Base-by-base conservation (phyloP, 306 rosid genomes). In the Gastrolobium villosum region DNA sequence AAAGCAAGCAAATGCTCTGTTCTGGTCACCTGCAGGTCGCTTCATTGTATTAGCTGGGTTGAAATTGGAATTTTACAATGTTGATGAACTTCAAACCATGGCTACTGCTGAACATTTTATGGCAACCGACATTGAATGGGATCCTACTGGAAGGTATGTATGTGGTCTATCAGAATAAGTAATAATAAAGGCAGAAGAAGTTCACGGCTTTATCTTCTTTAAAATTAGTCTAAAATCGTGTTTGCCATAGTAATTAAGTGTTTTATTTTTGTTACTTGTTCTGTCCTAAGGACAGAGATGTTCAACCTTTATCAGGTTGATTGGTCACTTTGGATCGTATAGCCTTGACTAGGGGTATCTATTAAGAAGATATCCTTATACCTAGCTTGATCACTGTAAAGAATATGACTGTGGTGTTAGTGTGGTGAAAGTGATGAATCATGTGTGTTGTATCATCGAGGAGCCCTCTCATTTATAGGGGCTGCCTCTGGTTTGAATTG, bases 81-180 rank as follows among this genome's bases (percentile, higher is more conserved):
- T 89, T 39, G 98, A 88, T 83, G 98, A 91, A 65, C 90, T 91
- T 65, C 93, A 91, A 76, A 93, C 94, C 77, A 91, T 93, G 95
- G 91, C 93, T 15, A 85, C 90, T 14, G 85, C 89, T 13, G 97
- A 91, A 74, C 95, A 93, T 83, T 93, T 93, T 74, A 89, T 84
- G 90, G 91, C 93, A 2, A 91, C 97, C 6, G 97, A 89, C 75
- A 87, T 91, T 57, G 95, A 91, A 76, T 93, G 98, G 98, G 97
- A 91, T 87, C 97, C 97, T 8, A 93, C 98, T 5, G 98, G 98
- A 84, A 89, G 98, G 98, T 93, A 88, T n/a, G n/a, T n/a, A n/a
- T 45, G 67, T 39, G 14, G 32, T 41, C 10, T 32, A 4, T 72
- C 32, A 30, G 7, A 34, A 36, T 20, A 1, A 34, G 35, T 74